These are phyloP conservation scores for Balansia obtecta DNA, from an alignment of 2,329 filamentous ascomycete species.

Conservation along the genomic window DNA sequence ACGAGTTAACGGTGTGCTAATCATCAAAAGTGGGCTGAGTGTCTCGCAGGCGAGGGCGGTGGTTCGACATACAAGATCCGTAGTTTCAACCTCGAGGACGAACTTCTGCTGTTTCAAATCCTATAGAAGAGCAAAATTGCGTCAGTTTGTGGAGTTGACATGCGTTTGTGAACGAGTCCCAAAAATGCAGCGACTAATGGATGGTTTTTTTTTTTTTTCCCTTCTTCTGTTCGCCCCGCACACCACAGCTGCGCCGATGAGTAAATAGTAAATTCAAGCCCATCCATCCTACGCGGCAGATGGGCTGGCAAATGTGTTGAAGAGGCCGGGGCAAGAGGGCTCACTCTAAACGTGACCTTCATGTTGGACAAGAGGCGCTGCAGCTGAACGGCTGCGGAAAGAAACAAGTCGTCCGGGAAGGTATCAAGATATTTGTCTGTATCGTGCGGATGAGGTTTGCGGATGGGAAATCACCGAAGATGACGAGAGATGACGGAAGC, in stretches of 20 bases:
- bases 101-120: constrained; percentile 99
- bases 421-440: not conserved
- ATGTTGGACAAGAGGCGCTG: constrained; percentile 33
- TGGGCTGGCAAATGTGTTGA: not conserved
- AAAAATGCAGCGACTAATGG: not conserved
- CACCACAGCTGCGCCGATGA: not conserved
- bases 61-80: constrained; percentile 64
- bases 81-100: constrained; percentile 84
- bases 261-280: not conserved
- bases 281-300: not conserved
- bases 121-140: constrained; percentile 29
- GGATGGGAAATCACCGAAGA: constrained; percentile 1
- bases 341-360: constrained; percentile 57
- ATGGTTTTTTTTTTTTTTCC: not conserved
- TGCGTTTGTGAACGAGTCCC: not conserved
- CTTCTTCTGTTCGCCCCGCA: too few species aligned
- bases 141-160: not conserved
- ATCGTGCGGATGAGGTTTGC: constrained; percentile 2
- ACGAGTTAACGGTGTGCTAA: constrained; percentile 8
- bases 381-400: constrained; percentile 15
- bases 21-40: constrained; percentile 5
- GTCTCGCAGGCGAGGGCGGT: constrained; percentile 11
- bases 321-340: constrained; percentile 10
- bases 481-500: constrained; percentile 8
- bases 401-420: constrained; percentile 3